phyloP scores from a whole-genome alignment of 257 asterid genomes.

The Linderniella brevidens region DNA sequence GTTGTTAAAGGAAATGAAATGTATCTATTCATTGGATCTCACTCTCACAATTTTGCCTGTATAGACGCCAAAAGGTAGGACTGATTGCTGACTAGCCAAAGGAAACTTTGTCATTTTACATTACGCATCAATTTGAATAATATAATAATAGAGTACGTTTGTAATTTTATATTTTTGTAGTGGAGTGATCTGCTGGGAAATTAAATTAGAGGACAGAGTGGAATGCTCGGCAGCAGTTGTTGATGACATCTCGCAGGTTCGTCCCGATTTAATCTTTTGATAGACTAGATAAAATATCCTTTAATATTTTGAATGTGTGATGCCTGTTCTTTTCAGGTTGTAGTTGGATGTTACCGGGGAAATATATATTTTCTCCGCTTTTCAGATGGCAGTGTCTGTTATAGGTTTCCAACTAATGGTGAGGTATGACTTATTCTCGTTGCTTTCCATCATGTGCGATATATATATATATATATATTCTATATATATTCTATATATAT shows the following conservation, averaged over 20 bases:
- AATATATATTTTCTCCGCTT: constrained; percentile 55
- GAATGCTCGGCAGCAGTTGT: constrained; percentile 85
- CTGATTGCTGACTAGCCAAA: constrained; percentile 4
- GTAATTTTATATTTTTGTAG: constrained; percentile 17
- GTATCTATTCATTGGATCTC: constrained; percentile 72
- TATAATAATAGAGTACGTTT: background rate
- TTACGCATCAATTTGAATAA: constrained; percentile 6
- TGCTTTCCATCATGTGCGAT: no score
- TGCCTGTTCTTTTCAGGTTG: constrained; percentile 36
- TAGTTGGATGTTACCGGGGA: constrained; percentile 83
- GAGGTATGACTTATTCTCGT: constrained; percentile 75
- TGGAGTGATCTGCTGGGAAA: constrained; percentile 67
- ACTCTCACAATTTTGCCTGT: constrained; percentile 65
- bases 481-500: no score
- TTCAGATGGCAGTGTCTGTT: constrained; percentile 51
- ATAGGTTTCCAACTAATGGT: constrained; percentile 69
- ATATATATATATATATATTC: no score
- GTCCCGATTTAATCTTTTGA: constrained; percentile 8
- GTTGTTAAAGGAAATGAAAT: constrained; percentile 38
- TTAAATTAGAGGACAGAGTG: constrained; percentile 58
- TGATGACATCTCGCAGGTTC: constrained; percentile 73
- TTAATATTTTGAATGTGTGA: constrained; percentile 3
- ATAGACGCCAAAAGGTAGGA: constrained; percentile 55
- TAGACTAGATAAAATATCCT: constrained; percentile 2
- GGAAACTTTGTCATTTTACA: constrained; percentile 2